These are phyloP conservation scores for Paecilomyces formosus DNA, from an alignment of 2,329 filamentous ascomycete species.

Conservation along the genomic window DNA sequence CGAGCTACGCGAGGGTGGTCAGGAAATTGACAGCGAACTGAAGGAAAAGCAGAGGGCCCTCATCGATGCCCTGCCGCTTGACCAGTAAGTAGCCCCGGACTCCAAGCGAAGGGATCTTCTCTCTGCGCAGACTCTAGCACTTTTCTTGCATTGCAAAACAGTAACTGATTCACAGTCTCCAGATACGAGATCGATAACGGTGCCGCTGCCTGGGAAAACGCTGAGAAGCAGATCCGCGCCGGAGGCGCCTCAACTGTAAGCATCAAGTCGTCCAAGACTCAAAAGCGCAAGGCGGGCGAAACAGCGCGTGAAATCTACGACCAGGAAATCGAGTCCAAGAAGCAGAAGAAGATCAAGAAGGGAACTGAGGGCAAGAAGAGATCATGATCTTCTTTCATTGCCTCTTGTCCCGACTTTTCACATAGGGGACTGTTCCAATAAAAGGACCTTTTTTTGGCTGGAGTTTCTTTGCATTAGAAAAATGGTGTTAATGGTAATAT, in stretches of 20 bases:
- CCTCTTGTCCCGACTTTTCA: slow-evolving; percentile 4
- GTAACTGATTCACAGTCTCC: slow-evolving; percentile 31
- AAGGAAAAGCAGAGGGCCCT: slow-evolving; percentile 76
- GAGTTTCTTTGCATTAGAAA: slow-evolving; percentile 1
- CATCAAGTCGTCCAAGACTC: slow-evolving; percentile 64
- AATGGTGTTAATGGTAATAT: neutral
- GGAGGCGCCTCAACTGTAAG: slow-evolving; percentile 55
- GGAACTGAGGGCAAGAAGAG: slow-evolving; percentile 34
- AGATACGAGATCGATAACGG: slow-evolving; percentile 42
- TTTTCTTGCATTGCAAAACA: neutral
- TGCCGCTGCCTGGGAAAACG: slow-evolving; percentile 47
- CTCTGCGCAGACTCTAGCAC: neutral
- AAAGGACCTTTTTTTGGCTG: slow-evolving; percentile 5
- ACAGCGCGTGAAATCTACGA: slow-evolving; percentile 44
- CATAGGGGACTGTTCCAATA: slow-evolving; percentile 4
- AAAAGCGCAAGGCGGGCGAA: slow-evolving; percentile 65
- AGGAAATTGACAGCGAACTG: slow-evolving; percentile 64
- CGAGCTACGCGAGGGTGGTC: slow-evolving; percentile 75
- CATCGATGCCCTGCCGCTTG: slow-evolving; percentile 83
- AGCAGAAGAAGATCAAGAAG: slow-evolving; percentile 38
- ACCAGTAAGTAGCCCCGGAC: slow-evolving; percentile 55
- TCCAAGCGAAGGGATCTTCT: neutral
- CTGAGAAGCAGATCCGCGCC: slow-evolving; percentile 66
- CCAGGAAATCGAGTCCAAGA: slow-evolving; percentile 34
- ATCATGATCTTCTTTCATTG: slow-evolving; percentile 14